A percentile compares a stretch with the other conserved stretches of the same genome.
These are phyloP conservation scores for Cymodocea nodosa DNA, from an alignment of 116 monocot genomes.

Conservation along the genomic window DNA sequence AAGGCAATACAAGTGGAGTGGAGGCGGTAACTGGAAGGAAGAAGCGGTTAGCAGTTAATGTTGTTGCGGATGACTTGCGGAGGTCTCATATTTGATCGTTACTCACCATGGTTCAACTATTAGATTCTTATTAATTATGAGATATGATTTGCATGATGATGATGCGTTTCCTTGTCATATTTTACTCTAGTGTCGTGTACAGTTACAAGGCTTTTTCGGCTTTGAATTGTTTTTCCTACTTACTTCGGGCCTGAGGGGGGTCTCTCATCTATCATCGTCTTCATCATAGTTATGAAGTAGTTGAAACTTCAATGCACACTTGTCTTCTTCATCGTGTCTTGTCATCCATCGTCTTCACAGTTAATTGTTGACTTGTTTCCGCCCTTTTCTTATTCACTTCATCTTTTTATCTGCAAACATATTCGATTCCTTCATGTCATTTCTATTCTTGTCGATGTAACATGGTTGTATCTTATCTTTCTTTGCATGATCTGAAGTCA, in stretches of 20 bases:
- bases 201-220: neutral
- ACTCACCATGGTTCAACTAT: neutral
- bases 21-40: conserved; percentile 7
- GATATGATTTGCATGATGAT: neutral
- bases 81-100: neutral
- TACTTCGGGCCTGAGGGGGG: neutral
- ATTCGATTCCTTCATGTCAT: no score
- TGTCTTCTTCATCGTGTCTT: no score
- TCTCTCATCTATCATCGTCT: neutral
- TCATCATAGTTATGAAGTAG: neutral
- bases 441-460: no score
- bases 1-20: conserved; percentile 13
- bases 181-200: neutral
- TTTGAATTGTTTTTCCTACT: neutral
- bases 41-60: neutral
- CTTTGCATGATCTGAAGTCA: no score
- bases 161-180: neutral
- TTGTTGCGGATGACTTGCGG: neutral
- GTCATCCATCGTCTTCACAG: no score
- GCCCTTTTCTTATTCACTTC: no score
- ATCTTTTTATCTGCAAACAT: no score
- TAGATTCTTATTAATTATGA: neutral
- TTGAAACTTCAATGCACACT: no score
- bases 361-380: no score
- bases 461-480: no score